phyloP scores from a whole-genome alignment of 495 filamentous ascomycete genomes.

The Podospora appendiculata region DNA sequence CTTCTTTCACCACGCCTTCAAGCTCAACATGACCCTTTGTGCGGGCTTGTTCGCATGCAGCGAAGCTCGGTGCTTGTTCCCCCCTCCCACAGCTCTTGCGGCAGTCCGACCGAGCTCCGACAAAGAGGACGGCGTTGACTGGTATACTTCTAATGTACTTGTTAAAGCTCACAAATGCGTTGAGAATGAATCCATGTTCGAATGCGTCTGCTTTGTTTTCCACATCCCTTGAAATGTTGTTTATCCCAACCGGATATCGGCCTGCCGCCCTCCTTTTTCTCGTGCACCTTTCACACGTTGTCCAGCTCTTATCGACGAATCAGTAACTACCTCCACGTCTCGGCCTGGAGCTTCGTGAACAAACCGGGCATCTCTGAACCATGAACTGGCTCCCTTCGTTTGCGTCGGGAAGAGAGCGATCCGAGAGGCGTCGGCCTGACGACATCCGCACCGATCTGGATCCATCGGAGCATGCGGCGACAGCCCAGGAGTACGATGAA shows the following conservation, averaged over 20 bases:
- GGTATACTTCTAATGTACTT: background rate
- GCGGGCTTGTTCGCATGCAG: constrained; percentile 3
- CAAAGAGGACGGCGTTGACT: background rate
- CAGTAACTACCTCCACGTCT: too few relatives aligned
- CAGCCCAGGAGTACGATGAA: too few relatives aligned
- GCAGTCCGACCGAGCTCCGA: background rate
- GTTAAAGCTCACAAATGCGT: background rate
- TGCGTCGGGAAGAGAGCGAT: too few relatives aligned
- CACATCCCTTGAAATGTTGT: constrained; percentile 6
- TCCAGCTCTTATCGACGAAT: too few relatives aligned
- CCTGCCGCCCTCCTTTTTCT: background rate
- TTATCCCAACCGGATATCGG: background rate
- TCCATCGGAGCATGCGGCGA: too few relatives aligned
- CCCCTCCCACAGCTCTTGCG: background rate
- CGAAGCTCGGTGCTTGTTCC: background rate
- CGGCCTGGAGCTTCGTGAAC: too few relatives aligned
- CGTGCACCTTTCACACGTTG: background rate
- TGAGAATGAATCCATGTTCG: background rate
- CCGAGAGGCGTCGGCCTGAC: too few relatives aligned
- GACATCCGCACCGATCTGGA: too few relatives aligned
- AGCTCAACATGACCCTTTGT: background rate
- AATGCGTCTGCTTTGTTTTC: background rate
- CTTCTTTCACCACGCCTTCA: background rate
- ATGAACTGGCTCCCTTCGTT: too few relatives aligned
- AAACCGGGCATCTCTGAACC: too few relatives aligned